A percentile compares a stretch with the other conserved stretches of the same genome.
These are phyloP conservation scores for Didymella segeticola DNA, from an alignment of 2,329 filamentous ascomycete species.

Conservation along the genomic window DNA sequence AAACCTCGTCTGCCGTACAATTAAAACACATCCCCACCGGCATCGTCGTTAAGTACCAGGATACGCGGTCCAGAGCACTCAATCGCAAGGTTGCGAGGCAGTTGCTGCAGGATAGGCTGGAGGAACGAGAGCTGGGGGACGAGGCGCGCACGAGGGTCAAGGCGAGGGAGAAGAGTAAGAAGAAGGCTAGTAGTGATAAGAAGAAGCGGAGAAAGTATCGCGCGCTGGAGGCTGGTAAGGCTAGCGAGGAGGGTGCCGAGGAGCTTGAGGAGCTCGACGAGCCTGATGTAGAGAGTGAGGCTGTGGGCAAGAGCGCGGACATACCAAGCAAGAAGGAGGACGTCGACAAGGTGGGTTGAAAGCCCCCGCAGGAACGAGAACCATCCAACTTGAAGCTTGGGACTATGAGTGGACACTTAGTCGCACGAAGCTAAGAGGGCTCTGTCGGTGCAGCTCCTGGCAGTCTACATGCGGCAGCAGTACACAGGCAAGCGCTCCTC, in stretches of 20 bases:
- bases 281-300: slow-evolving; percentile 46
- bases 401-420: background rate
- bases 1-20: slow-evolving; percentile 94
- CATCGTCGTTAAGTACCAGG: slow-evolving; percentile 92
- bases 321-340: background rate
- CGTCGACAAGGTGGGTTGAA: slow-evolving; percentile 8
- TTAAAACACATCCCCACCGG: slow-evolving; percentile 89
- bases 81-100: slow-evolving; percentile 86
- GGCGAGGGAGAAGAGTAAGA: slow-evolving; percentile 67
- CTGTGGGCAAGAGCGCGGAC: background rate
- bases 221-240: slow-evolving; percentile 18
- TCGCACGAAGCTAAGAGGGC: background rate
- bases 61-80: slow-evolving; percentile 82
- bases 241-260: slow-evolving; percentile 71
- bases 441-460: background rate
- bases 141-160: slow-evolving; percentile 71
- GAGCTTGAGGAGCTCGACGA: slow-evolving; percentile 60
- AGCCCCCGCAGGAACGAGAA: background rate
- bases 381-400: background rate
- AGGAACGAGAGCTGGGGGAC: slow-evolving; percentile 75
- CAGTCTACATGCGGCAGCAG: background rate
- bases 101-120: slow-evolving; percentile 78
- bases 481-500: background rate
- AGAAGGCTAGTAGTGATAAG: slow-evolving; percentile 77
- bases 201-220: slow-evolving; percentile 82